These are phyloP conservation scores for Rhizopogon vinicolor DNA, from an alignment of 768 basidiomycete genomes.

Conservation along the genomic window DNA sequence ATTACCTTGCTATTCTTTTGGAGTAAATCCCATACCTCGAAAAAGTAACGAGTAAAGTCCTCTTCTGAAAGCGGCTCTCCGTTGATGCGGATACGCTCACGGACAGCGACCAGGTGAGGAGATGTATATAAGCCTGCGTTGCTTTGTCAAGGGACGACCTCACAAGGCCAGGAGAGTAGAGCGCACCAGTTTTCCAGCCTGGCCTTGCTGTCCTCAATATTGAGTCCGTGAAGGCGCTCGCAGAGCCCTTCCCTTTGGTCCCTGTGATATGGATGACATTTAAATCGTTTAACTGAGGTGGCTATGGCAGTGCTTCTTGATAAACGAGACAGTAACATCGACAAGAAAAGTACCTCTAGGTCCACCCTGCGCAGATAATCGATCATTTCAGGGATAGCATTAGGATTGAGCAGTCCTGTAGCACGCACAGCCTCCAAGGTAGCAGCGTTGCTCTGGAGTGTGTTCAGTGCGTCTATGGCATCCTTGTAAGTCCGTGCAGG, in stretches of 20 bases:
- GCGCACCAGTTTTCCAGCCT: slow-evolving; percentile 75
- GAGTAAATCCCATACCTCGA: slow-evolving; percentile 91
- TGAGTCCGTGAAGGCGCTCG: slow-evolving; percentile 88
- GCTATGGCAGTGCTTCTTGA: slow-evolving; percentile 38
- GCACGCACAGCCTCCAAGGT: slow-evolving; percentile 79
- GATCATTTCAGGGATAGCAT: slow-evolving; percentile 83
- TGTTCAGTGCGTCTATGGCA: slow-evolving; percentile 69
- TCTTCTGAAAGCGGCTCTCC: slow-evolving; percentile 87
- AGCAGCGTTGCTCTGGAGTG: slow-evolving; percentile 92
- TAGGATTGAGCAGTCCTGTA: slow-evolving; percentile 53
- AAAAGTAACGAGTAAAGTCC: slow-evolving; percentile 87
- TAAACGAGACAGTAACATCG: slow-evolving; percentile 1
- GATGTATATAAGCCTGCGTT: slow-evolving; percentile 87
- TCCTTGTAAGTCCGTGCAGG: slow-evolving; percentile 59
- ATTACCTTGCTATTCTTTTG: slow-evolving; percentile 39
- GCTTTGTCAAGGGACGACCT: neutral
- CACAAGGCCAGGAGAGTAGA: neutral
- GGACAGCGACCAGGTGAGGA: slow-evolving; percentile 92
- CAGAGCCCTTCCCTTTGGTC: slow-evolving; percentile 98
- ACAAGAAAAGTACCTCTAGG: slow-evolving; percentile 56
- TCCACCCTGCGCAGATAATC: slow-evolving; percentile 87
- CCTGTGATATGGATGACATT: slow-evolving; percentile 97
- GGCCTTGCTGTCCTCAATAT: slow-evolving; percentile 76
- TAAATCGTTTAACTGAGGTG: slow-evolving; percentile 76
- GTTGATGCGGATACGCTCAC: slow-evolving; percentile 93